These are phyloP conservation scores for Panellus pusillus DNA, from an alignment of 768 basidiomycete species.

Conservation along the genomic window DNA sequence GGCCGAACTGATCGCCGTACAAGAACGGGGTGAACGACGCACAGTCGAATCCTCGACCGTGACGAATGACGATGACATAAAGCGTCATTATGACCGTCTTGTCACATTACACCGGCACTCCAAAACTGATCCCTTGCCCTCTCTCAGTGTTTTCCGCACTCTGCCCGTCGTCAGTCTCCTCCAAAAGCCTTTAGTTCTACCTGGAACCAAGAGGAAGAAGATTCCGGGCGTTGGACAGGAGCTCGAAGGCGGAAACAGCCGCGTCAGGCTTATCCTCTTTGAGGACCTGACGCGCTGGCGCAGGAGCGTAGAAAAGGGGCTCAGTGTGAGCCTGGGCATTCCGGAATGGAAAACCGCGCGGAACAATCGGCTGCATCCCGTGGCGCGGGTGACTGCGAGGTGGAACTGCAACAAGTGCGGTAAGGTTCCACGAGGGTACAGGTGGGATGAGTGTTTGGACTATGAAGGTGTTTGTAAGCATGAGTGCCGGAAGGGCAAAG, in stretches of 20 bases:
- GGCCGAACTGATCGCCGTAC: slow-evolving; percentile 9
- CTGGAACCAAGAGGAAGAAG: slow-evolving; percentile 24
- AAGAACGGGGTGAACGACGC: slow-evolving; percentile 3
- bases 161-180: slow-evolving; percentile 17
- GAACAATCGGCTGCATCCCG: slow-evolving; percentile 49
- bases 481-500: slow-evolving; percentile 43
- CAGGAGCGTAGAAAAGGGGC: slow-evolving; percentile 38
- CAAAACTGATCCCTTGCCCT: slow-evolving; percentile 6
- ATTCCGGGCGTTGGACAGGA: slow-evolving; percentile 28
- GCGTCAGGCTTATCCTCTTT: slow-evolving; percentile 39
- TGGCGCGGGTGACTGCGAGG: slow-evolving; percentile 56
- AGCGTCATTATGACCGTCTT: slow-evolving; percentile 17
- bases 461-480: slow-evolving; percentile 62
- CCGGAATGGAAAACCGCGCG: slow-evolving; percentile 53
- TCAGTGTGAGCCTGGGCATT: slow-evolving; percentile 51
- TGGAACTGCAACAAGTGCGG: slow-evolving; percentile 59
- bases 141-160: slow-evolving; percentile 13
- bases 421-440: slow-evolving; percentile 33
- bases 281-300: slow-evolving; percentile 53
- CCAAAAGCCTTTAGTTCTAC: slow-evolving; percentile 24
- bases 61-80: slow-evolving; percentile 9
- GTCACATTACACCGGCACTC: neutral
- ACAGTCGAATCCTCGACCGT: slow-evolving; percentile 3
- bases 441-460: slow-evolving; percentile 48
- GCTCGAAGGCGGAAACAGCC: slow-evolving; percentile 21